Conservation (phyloP, 176 grass and related monocot species). For the Musa beccarii region DNA sequence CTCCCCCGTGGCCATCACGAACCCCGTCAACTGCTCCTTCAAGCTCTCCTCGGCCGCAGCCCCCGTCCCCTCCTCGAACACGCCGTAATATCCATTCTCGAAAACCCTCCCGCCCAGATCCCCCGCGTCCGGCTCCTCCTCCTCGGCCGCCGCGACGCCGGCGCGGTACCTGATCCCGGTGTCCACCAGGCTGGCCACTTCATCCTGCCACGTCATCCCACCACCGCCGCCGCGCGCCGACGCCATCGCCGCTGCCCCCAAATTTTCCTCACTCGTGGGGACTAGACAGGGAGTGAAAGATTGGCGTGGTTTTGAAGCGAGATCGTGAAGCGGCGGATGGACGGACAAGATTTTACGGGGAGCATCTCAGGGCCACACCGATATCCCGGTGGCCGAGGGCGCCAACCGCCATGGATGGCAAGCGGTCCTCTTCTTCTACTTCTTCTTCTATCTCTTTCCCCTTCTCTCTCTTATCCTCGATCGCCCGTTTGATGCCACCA, state of each 20-base stretch:
- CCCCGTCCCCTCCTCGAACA: conserved; percentile 13
- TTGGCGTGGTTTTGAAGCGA: background rate
- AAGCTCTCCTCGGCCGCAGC: conserved; percentile 47
- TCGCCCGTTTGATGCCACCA: background rate
- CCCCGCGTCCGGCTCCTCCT: conserved; percentile 3
- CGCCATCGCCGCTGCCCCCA: conserved; percentile 11
- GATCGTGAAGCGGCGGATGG: background rate
- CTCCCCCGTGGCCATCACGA: conserved; percentile 69
- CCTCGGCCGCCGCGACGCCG: conserved; percentile 7
- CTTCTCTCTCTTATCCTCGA: background rate
- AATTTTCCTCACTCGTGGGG: background rate
- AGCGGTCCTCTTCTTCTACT: too few relatives aligned
- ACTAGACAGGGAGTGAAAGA: background rate
- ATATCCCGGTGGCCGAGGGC: background rate
- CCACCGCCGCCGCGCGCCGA: conserved; percentile 34
- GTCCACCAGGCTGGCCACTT: conserved; percentile 48
- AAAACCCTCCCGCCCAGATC: background rate
- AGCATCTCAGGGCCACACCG: background rate
- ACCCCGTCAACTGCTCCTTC: conserved; percentile 72
- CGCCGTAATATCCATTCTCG: conserved; percentile 24
- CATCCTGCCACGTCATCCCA: conserved; percentile 86
- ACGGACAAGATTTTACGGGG: background rate
- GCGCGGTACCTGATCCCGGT: conserved; percentile 28
- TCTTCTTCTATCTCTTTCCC: background rate
- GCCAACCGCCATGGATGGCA: background rate